Base-by-base conservation (phyloP, 768 basidiomycete genomes). In the Tylopilus subfusipes region DNA sequence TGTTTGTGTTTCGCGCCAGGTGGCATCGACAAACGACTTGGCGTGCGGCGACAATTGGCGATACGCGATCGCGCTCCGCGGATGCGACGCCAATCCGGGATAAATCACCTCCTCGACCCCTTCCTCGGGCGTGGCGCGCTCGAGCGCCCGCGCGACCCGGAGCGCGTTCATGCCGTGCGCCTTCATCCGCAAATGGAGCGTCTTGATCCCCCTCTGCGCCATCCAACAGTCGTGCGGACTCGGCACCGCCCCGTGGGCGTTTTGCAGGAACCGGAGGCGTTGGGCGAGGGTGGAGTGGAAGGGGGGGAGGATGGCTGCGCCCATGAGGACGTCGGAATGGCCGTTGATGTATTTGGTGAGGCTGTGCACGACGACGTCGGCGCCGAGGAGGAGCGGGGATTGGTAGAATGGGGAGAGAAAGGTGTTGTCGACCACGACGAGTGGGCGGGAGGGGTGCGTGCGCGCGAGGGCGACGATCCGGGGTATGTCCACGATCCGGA, bases 321-420 rank as follows among this genome's bases (percentile, higher is more conserved):
- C 95, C 82, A 94, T 90, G 63, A 97, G 78, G 67, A 96, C 90
- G 68, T 98, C 95, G 0, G 89, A 89, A 73, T 97, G 95, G 0
- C 96, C 96, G 66, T 93, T 91, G 65, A 96, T 77, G 75, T 96
- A 97, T 72, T 98, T 97, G 0, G 87, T 92, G 39, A 94, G 76
- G 22, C 78, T 81, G 76, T 97, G 93, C 5, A 93, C 57, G 60
- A 93, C 90, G 60, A 97, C 75, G 68, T 96, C 93, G 14, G 93
- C 96, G 14, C 88, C 83, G 25, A 82, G 85, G 52, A 88, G 79
- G 31, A 98, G 83, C 0, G 95, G 95, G 0, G 91, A 92, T 36
- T 84, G 81, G 76, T 88, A 98, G 75, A 85, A 98, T 0, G 96
- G 92, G 0, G 93, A 95, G 38, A 93, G 78, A 81, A 96, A 97